Conservation (phyloP, 2,329 filamentous ascomycete genomes). For the Neurospora sp. region DNA sequence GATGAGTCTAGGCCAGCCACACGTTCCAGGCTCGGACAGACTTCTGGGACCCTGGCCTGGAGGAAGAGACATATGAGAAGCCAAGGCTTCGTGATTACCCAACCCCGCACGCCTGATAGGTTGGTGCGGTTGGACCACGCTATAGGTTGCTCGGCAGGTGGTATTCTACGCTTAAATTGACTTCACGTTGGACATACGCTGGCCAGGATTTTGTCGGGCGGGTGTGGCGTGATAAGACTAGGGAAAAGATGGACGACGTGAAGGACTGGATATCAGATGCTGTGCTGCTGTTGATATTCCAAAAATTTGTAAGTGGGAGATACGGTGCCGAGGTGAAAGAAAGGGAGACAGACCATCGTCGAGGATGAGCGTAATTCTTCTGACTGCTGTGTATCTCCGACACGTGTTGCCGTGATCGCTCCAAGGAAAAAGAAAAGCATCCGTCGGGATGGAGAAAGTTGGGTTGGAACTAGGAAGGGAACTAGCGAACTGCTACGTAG, state of each 20-base stretch:
- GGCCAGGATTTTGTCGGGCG: background rate
- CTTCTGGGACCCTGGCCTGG: background rate
- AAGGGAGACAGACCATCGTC: background rate
- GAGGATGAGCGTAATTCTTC: background rate
- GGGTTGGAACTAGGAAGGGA: background rate
- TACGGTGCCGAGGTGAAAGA: background rate
- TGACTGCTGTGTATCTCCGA: background rate
- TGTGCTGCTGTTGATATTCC: background rate
- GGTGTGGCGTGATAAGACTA: background rate
- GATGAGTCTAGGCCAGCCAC: background rate
- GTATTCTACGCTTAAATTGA: background rate
- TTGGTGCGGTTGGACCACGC: background rate
- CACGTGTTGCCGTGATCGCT: background rate
- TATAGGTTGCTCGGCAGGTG: background rate
- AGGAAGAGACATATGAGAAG: background rate
- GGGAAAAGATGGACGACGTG: background rate
- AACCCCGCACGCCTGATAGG: background rate
- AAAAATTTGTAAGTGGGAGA: background rate
- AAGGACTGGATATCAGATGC: background rate
- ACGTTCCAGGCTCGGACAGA: background rate
- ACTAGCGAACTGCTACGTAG: background rate
- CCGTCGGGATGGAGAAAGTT: background rate
- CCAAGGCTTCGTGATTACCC: background rate
- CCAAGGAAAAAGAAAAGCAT: background rate
- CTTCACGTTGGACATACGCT: background rate